phyloP scores from a whole-genome alignment of 2,329 filamentous ascomycete species.

The Botrytis pseudocinerea region DNA sequence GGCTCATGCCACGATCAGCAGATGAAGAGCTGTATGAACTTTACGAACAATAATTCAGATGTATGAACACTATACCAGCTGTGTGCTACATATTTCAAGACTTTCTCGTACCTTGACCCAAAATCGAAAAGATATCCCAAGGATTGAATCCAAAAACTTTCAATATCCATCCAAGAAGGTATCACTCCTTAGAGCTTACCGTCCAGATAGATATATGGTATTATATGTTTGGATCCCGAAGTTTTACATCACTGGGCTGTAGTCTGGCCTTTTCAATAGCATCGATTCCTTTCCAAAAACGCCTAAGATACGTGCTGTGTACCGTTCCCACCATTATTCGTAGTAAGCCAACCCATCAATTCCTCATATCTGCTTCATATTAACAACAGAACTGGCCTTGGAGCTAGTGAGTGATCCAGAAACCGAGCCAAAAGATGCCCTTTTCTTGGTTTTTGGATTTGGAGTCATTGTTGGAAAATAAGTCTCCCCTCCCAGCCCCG shows the following conservation, averaged over 20 bases:
- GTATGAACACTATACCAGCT: not conserved
- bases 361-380: conserved; percentile 34
- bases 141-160: not conserved
- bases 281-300: not conserved
- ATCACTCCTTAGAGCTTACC: not conserved
- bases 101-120: not conserved
- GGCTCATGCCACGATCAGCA: conserved; percentile 17
- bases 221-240: not conserved
- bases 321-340: conserved; percentile 19
- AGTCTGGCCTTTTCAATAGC: no score
- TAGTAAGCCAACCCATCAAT: conserved; percentile 11
- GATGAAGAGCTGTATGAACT: not conserved
- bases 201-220: not conserved
- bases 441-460: conserved; percentile 29
- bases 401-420: conserved; percentile 34
- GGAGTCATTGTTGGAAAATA: conserved; percentile 31
- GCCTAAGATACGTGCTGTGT: conserved; percentile 12
- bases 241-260: not conserved
- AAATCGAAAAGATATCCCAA: not conserved
- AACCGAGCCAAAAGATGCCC: conserved; percentile 25
- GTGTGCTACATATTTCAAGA: not conserved
- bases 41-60: conserved; percentile 10
- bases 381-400: conserved; percentile 33
- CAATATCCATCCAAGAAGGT: not conserved
- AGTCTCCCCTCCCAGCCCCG: conserved; percentile 23